Evolutionary conservation across 208 protist species (phyloP).

Genomic region (Angomonas deanei): DNA sequence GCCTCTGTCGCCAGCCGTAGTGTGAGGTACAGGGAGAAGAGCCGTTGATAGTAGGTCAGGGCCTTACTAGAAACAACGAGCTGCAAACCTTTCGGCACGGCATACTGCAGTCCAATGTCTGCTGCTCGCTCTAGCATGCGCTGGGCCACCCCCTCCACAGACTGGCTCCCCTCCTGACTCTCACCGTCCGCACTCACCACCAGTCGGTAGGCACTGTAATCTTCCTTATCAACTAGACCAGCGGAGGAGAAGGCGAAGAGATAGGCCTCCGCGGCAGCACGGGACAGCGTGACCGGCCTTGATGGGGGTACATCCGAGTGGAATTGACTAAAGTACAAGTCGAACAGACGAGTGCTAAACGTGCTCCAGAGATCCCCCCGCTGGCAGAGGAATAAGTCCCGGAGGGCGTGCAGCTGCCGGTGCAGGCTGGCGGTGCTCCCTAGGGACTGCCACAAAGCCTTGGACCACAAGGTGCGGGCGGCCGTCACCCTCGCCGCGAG

Average conservation of each 20-base stretch:
- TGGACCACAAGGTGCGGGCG: conserved; percentile 62
- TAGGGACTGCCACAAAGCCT: conserved; percentile 70
- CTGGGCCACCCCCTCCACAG: conserved; percentile 51
- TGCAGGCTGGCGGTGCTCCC: conserved; percentile 21
- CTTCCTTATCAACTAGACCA: not conserved
- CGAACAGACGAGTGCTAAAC: conserved; percentile 48
- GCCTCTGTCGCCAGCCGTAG: conserved; percentile 59
- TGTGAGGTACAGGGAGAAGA: conserved; percentile 63
- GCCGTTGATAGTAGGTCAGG: conserved; percentile 68
- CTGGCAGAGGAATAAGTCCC: conserved; percentile 72
- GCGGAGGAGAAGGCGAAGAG: not conserved
- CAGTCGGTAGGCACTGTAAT: not conserved
- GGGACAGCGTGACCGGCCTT: conserved; percentile 23
- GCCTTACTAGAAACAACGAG: conserved; percentile 65
- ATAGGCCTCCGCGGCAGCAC: conserved; percentile 25
- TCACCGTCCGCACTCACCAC: not conserved
- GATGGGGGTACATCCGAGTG: not conserved
- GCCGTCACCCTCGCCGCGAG: conserved; percentile 66
- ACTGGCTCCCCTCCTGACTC: conserved; percentile 8
- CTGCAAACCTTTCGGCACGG: conserved; percentile 32
- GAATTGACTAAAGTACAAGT: not conserved
- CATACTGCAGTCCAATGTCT: conserved; percentile 40
- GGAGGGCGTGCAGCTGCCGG: conserved; percentile 42
- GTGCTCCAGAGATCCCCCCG: conserved; percentile 78
- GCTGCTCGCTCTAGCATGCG: conserved; percentile 37